Percentiles rank a stretch among this genome's conserved stretches.
Conservation (phyloP, 495 filamentous ascomycete genomes). For the Lepraria neglecta region DNA sequence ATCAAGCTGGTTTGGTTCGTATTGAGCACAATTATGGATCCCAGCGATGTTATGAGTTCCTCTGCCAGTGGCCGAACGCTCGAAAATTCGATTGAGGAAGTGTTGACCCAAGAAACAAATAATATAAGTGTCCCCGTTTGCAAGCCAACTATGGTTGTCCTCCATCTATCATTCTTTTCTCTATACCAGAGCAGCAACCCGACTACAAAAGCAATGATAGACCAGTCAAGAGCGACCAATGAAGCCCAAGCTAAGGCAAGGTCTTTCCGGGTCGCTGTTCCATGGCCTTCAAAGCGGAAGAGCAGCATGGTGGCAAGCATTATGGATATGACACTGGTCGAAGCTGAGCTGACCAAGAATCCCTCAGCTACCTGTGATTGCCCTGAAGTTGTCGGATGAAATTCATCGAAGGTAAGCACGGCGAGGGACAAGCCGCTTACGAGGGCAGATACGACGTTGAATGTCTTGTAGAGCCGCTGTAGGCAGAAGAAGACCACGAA, state of each 20-base stretch:
- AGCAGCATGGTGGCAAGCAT: constrained; percentile 6
- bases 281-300: constrained; percentile 1
- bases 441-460: constrained; percentile 4
- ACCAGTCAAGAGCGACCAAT: not conserved
- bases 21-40: no score
- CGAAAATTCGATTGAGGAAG: no score
- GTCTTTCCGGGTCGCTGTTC: not conserved
- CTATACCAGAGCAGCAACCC: constrained; percentile 7
- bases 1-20: no score
- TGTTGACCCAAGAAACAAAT: not conserved
- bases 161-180: not conserved
- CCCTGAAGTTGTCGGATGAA: not conserved
- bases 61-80: no score
- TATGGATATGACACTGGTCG: not conserved
- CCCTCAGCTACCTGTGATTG: not conserved
- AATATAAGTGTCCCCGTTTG: not conserved
- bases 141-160: constrained; percentile 1
- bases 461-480: not conserved
- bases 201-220: constrained; percentile 3
- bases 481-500: not conserved
- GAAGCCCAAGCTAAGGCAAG: not conserved
- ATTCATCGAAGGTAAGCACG: not conserved
- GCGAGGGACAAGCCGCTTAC: not conserved
- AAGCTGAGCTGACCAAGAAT: not conserved
- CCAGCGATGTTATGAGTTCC: no score